Evolutionary conservation across 306 rosid genomes (phyloP), one percentile per base, ranked within the genome.

Genomic region (Trifolium fragiferum): DNA sequence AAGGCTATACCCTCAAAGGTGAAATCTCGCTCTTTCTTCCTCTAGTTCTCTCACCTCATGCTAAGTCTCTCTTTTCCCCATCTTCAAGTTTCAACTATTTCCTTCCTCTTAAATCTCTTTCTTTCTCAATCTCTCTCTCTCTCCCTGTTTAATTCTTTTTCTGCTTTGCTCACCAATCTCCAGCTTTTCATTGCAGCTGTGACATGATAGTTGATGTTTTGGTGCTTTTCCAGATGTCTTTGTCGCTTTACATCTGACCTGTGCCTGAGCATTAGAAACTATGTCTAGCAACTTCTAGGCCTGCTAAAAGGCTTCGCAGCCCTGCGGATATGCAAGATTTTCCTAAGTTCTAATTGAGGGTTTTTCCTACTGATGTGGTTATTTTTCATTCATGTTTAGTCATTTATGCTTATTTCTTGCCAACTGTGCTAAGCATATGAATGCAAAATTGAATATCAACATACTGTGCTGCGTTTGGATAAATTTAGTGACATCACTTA

Each of bases 261-360:
- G 58, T 18, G 58, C 25, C 13, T 51, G 58, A 18, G 23, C 25
- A 51, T 18, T 51, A n/a, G 58, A 51, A 18, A 8, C 12, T 23
- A 51, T 66, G 62, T 69, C 32, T 50, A 69, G 32, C 44, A 69
- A 6, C 74, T 33, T 68, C 59, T 50, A 69, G 16, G n/a, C 41
- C 50, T 51, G 49, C 47, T 69, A 69, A 5, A 70, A 53, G 72
- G 64, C 50, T 19, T 35, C 27, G 23, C 53, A 33, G 33, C 62
- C 73, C 61, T 59, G 35, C 6, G 5, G 20, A 70, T 20, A 70
- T 53, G 50, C 27, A 53, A 33, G 32, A 59, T 59, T 27, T 10
- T 16, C 15, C 37, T 69, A 43, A 21, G 55, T 49, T 54, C 46
- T 50, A 32, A 30, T 43, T 67, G 30, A 16, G 38, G 41, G 59